Evolutionary conservation across 2,329 filamentous ascomycete genomes (phyloP), one percentile per base, ranked within the genome.

Genomic region (Hymenoscyphus scutula): DNA sequence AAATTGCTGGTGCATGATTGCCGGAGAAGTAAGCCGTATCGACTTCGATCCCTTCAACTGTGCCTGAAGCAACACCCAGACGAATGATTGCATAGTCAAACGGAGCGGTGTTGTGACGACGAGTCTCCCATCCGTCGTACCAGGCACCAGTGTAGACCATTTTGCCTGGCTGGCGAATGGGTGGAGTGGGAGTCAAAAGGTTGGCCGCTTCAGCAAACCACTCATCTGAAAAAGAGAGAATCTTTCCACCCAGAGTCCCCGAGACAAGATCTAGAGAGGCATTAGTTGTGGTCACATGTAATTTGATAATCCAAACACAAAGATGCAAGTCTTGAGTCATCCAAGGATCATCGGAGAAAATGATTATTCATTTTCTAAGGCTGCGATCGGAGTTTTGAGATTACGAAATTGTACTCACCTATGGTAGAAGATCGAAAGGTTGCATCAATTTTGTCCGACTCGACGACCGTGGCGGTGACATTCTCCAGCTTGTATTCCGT

Each of bases 11-110:
- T 6, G 90, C 91, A 73, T 94, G 88, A 77, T 94, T 94, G 64
- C 91, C 91, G 64, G 84, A 87, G 81, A 94, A 95, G 79, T 88
- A 91, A 57, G 89, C 86, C 2, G 91, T 94, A 77, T 94, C 90
- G 66, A 94, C 82, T 77, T 94, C 91, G 56, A 93, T 79, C 17
- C 91, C 91, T 64, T 84, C 82, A 30, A 94, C 84, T 17, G 81
- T 88, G 55, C 90, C 91, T 1, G 87, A 90, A 10, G 89, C 84
- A 41, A 89, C 87, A 56, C 87, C 87, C 5, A 89, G 79, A 61
- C 85, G 82, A 65, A 89, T 81, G 64, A 89, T 79, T 23, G 87
- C 86, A 81, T 85, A 89, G 77, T 89, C 87, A 69, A 88, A 89
- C 0, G 82, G 79, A 64, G 81, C 82, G 11, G 79, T 72, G 74